Evolutionary conservation across 352 stramenopile genomes (phyloP).

Genomic region (Globisporangium yorkense): DNA sequence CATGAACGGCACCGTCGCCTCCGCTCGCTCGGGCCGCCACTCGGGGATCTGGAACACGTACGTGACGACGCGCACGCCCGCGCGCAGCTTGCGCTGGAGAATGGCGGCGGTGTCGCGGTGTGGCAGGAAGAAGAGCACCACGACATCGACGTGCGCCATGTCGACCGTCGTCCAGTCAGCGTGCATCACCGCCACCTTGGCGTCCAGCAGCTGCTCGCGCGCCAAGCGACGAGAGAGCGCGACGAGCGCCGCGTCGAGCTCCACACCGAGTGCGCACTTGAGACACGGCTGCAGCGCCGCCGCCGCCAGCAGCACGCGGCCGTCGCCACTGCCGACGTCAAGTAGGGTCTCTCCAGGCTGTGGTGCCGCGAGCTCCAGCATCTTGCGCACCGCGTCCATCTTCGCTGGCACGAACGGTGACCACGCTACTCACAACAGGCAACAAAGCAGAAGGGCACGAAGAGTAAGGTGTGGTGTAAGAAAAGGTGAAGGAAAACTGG

Average conservation of each 20-base stretch:
- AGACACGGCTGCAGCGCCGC: conserved; percentile 18
- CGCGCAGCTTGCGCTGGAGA: conserved; percentile 27
- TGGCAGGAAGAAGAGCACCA: conserved; percentile 63
- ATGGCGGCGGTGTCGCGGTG: conserved; percentile 33
- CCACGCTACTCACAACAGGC: conserved; percentile 29
- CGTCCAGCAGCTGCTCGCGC: conserved; percentile 6
- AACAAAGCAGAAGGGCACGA: too few species aligned
- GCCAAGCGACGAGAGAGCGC: conserved; percentile 28
- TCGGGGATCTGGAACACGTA: conserved; percentile 32
- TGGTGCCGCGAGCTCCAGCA: conserved; percentile 37
- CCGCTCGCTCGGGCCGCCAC: too few species aligned
- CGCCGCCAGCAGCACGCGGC: conserved; percentile 46
- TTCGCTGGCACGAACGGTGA: conserved; percentile 64
- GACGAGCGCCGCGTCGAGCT: conserved; percentile 53
- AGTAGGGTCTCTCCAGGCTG: conserved; percentile 39
- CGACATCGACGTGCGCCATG: conserved; percentile 37
- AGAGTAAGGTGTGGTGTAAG: too few species aligned
- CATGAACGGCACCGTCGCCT: too few species aligned
- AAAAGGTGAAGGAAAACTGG: too few species aligned
- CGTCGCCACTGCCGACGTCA: conserved; percentile 64
- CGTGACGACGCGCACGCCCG: conserved; percentile 46
- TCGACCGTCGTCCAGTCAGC: conserved; percentile 51
- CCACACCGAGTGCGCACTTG: conserved; percentile 29
- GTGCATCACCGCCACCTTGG: conserved; percentile 31
- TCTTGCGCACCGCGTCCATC: conserved; percentile 43